These are phyloP conservation scores for Rhynchospora breviuscula DNA, from an alignment of 176 grass and related monocot genomes.

Conservation along the genomic window DNA sequence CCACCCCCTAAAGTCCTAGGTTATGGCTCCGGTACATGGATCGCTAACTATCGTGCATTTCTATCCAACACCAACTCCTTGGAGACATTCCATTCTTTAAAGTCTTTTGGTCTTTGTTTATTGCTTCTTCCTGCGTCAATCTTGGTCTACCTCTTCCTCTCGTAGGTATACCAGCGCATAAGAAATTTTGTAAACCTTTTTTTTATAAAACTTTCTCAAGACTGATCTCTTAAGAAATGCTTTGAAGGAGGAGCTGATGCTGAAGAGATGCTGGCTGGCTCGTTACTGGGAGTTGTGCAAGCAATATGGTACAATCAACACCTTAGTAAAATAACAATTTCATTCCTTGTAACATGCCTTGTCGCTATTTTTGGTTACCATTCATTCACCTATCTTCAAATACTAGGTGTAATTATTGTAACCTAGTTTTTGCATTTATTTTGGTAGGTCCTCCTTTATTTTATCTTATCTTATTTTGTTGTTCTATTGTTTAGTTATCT, in stretches of 20 bases:
- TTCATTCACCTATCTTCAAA: constrained; percentile 24
- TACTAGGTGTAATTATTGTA: not conserved
- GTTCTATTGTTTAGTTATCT: not conserved
- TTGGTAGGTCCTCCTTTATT: not conserved
- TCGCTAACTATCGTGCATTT: no score
- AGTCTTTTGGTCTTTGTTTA: no score
- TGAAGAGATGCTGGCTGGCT: constrained; percentile 97
- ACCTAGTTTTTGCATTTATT: not conserved
- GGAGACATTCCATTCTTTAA: no score
- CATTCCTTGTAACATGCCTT: constrained; percentile 14
- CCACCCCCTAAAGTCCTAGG: no score
- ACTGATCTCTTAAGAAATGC: constrained; percentile 32
- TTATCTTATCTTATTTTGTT: not conserved
- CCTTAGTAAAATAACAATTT: not conserved
- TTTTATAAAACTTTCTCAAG: constrained; percentile 19
- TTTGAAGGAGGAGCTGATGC: constrained; percentile 76
- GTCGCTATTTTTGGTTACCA: not conserved
- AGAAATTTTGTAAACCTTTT: not conserved
- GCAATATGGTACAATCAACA: constrained; percentile 53
- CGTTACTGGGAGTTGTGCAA: constrained; percentile 90
- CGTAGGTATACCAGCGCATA: constrained; percentile 5
- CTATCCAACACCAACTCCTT: no score
- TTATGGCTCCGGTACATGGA: no score
- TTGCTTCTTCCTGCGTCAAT: no score
- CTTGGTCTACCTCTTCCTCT: no score